Conservation (phyloP, 371 early-diverging fungal species). For the Mucor saturninus region DNA sequence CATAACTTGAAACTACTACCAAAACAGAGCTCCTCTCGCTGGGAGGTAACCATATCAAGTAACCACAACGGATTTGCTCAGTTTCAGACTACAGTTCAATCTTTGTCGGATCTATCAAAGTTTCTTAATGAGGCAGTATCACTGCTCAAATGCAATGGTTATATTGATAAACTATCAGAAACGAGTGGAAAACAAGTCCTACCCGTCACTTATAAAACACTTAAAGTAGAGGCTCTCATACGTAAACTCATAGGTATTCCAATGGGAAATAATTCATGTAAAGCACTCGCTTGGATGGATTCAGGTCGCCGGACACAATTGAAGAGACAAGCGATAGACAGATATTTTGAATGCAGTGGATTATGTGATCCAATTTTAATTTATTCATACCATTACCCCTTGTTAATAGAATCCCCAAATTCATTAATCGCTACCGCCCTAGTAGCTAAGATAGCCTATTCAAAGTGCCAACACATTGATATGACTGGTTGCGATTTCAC, state of each 20-base stretch:
- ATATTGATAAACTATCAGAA: neutral
- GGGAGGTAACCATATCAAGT: constrained; percentile 15
- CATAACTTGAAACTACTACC: neutral
- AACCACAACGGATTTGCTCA: constrained; percentile 13
- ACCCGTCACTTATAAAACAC: constrained; percentile 6
- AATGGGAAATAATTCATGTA: neutral
- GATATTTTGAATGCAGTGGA: constrained; percentile 32
- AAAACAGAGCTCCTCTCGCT: neutral
- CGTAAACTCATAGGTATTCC: neutral
- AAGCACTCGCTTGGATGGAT: neutral
- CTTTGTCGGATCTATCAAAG: constrained; percentile 19
- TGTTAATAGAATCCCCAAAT: constrained; percentile 19
- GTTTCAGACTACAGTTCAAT: constrained; percentile 18
- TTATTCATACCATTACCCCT: constrained; percentile 24
- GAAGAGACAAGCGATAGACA: constrained; percentile 19
- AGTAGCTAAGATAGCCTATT: constrained; percentile 21
- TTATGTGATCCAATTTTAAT: constrained; percentile 28
- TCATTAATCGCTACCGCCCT: constrained; percentile 30
- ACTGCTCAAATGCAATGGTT: neutral
- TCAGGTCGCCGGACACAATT: neutral
- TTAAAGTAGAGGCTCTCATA: constrained; percentile 8
- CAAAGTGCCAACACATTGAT: constrained; percentile 30
- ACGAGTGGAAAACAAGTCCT: constrained; percentile 1
- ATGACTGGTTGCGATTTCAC: constrained; percentile 8
- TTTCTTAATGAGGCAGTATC: constrained; percentile 17